These are phyloP conservation scores for Annona squamosa DNA, from an alignment of 164 flowering plant genomes.

Conservation along the genomic window DNA sequence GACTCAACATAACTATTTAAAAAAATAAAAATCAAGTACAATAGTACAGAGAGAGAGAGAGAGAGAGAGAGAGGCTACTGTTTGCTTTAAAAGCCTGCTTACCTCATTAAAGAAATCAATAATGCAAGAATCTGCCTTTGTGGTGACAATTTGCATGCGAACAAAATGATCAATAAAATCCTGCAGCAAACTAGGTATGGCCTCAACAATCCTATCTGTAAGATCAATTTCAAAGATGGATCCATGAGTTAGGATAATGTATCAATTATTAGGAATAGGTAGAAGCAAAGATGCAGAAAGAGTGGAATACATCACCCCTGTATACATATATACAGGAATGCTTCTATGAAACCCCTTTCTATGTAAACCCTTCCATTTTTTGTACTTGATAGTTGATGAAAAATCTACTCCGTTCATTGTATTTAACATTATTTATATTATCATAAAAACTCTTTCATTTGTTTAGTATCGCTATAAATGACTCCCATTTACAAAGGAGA, in stretches of 20 bases:
- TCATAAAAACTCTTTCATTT: too few species aligned
- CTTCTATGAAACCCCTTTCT: too few species aligned
- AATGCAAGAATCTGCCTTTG: conserved; percentile 66
- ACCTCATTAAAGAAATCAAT: conserved; percentile 76
- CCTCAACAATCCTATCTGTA: conserved; percentile 60
- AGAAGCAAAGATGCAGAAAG: background rate
- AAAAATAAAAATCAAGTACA: background rate
- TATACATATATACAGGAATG: too few species aligned
- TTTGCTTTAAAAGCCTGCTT: background rate
- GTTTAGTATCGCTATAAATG: too few species aligned
- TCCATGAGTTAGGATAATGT: background rate
- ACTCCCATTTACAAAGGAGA: too few species aligned
- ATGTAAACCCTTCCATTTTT: too few species aligned
- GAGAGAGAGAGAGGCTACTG: too few species aligned
- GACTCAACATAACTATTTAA: background rate
- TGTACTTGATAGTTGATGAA: too few species aligned
- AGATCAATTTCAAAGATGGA: background rate
- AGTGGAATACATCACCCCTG: background rate
- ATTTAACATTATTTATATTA: too few species aligned
- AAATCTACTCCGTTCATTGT: too few species aligned
- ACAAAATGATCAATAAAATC: conserved; percentile 57
- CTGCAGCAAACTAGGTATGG: conserved; percentile 59
- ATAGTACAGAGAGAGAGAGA: background rate
- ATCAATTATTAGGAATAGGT: background rate
- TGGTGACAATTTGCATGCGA: conserved; percentile 34